Base-by-base conservation (phyloP, 2,329 filamentous ascomycete species). In the Aspergillus amoenus region DNA sequence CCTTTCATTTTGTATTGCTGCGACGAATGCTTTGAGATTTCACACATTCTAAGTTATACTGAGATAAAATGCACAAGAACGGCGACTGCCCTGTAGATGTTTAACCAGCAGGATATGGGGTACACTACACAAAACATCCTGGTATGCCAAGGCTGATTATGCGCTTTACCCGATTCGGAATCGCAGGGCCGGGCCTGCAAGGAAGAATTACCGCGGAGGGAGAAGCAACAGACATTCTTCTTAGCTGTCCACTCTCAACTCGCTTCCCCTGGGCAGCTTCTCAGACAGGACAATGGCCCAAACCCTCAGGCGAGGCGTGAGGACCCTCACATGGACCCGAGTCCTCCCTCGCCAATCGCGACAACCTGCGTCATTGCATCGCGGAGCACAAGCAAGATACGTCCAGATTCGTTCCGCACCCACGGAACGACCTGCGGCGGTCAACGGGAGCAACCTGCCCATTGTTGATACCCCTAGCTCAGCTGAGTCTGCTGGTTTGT, bases 331-430 rank as follows among this genome's bases (percentile, higher is more conserved):
- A 58, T 70, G 68, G 65, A 69, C 70, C 47, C 63, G 66, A 64
- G 67, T 68, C 57, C 59, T 70, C 54, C 66, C 66, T 66, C 63
- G 52, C 40, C 62, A 63, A 41, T 57, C 58, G 56, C 64, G 63
- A 62, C 65, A 64, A 61, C 54, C 47, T 47, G 49, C 46, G 44
- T 49, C 57, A 53, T 59, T 61, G 46, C 68, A 66, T 55, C 64
- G 65, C 53, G 55, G 41, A 58, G 59, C 47, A 52, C 66, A 69
- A 57, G 61, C 73, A 56, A 73, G 73, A 71, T 71, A 67, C 61
- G 67, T 79, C 51, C 76, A 78, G 58, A 74, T 79, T 66, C 77
- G 76, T 64, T 73, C 77, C 37, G 72, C 77, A 41, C 73, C 76
- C 3, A 70, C 74, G 52, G 73, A 70, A 46, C 70, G 75, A 52